phyloP scores from a whole-genome alignment of 106 monocot genomes.

The Gastrodia elata region DNA sequence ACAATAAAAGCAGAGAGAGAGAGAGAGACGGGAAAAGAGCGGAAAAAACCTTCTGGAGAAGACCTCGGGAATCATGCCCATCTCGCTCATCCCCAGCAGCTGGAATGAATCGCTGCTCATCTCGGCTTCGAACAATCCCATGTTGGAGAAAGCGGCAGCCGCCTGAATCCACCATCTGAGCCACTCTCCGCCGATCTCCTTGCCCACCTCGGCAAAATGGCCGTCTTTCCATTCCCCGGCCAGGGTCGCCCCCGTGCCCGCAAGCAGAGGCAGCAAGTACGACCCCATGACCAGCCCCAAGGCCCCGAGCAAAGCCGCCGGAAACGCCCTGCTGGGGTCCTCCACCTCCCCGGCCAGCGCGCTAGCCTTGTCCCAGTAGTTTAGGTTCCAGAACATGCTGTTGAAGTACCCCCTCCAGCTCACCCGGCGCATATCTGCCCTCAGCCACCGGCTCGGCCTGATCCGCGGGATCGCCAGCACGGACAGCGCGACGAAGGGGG shows the following conservation, averaged over 20 bases:
- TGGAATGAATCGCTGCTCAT: conserved; percentile 89
- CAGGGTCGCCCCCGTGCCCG: conserved; percentile 56
- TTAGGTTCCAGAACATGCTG: conserved; percentile 88
- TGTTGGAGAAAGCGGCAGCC: conserved; percentile 81
- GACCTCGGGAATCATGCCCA: conserved; percentile 69
- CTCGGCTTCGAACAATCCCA: conserved; percentile 91
- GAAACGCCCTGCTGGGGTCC: conserved; percentile 49
- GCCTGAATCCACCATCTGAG: conserved; percentile 72
- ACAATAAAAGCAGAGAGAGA: neutral
- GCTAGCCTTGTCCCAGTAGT: conserved; percentile 95
- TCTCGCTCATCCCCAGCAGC: conserved; percentile 80
- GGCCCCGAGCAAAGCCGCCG: conserved; percentile 59
- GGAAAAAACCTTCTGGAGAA: conserved; percentile 45
- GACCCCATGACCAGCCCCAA: conserved; percentile 53
- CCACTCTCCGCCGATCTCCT: conserved; percentile 64
- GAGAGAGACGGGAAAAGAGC: neutral
- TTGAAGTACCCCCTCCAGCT: conserved; percentile 57
- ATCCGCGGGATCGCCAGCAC: conserved; percentile 46
- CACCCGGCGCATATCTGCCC: conserved; percentile 14
- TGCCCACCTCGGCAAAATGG: conserved; percentile 65
- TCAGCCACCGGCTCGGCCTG: conserved; percentile 44
- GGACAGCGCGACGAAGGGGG: conserved; percentile 57
- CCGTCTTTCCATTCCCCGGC: conserved; percentile 70
- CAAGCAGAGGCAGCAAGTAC: conserved; percentile 63
- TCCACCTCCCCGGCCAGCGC: conserved; percentile 87